Base-by-base conservation (phyloP, 257 asterid genomes). In the Forsythia viridissima region DNA sequence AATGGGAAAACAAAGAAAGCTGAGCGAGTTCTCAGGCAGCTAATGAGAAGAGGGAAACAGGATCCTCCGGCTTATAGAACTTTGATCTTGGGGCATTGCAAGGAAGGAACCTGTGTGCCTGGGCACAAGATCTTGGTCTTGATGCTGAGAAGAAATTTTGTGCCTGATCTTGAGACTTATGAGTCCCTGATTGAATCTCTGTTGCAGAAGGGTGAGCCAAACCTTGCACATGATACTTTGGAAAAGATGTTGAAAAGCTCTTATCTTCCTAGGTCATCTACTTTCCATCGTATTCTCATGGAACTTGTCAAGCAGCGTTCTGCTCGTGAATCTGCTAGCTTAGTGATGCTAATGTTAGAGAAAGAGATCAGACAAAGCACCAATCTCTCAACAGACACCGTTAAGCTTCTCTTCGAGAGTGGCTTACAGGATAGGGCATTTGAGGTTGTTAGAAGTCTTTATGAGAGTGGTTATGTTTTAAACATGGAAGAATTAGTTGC, bases 141-240 rank as follows among this genome's bases (percentile, higher is more conserved):
- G 85, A 94, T 94, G 97, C 81, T 91, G 82, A 89, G 98, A 87
- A 80, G 91, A 81, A 82, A 87, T 73, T 94, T 90, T 43, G 71
- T 76, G 75, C 97, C 97, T 18, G 82, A 76, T 77, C 65, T 85
- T 51, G 78, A 86, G 76, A 83, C 86, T 6, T 92, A 88, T 30
- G 91, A 89, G 81, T 84, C 90, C 21, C 82, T 92, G 13, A 89
- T 92, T 5, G 83, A 85, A 21, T 93, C 96, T 39, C 86, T 94
- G 66, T 77, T 90, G 76, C 80, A 79, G 68, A 85, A 80, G 69
- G 78, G 78, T 75, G 87, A 90, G 40, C 84, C 93, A 13, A 46
- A 57, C 24, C 90, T 90, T 79, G 97, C 97, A 6, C 77, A 63
- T 8, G 91, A 92, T 73, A 87, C 97, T 42, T 77, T 94, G 76